These are phyloP conservation scores for Cytospora mali DNA, from an alignment of 2,329 filamentous ascomycete species.

Conservation along the genomic window DNA sequence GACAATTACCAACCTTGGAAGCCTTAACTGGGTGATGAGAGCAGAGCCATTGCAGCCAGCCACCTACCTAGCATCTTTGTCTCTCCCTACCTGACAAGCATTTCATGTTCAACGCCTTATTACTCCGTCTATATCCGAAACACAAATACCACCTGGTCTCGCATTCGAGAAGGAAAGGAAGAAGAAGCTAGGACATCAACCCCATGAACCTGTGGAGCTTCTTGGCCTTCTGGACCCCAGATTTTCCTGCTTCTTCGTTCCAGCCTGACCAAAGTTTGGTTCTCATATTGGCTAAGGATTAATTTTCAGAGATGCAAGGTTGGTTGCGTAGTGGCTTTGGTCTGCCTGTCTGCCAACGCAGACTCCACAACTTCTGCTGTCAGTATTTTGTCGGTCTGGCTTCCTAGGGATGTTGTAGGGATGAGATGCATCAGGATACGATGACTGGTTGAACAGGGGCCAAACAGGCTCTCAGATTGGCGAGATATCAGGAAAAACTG, in stretches of 20 bases:
- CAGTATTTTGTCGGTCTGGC: neutral
- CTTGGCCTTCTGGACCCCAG: neutral
- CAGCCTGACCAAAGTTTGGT: neutral
- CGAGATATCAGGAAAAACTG: neutral
- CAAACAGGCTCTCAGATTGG: neutral
- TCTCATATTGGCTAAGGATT: neutral
- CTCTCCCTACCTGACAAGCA: too few species aligned
- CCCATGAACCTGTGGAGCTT: neutral
- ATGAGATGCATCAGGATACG: neutral
- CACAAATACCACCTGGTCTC: neutral
- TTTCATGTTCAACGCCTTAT: neutral
- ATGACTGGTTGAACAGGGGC: neutral
- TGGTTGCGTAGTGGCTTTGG: neutral
- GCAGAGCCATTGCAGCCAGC: too few species aligned
- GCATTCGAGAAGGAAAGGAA: neutral
- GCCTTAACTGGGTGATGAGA: too few species aligned
- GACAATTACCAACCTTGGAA: too few species aligned
- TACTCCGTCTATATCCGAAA: neutral
- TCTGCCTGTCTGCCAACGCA: conserved; percentile 1
- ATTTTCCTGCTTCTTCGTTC: neutral
- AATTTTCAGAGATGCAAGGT: neutral
- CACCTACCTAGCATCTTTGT: too few species aligned
- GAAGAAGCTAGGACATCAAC: neutral
- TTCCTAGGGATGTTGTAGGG: neutral
- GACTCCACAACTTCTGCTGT: neutral